Evolutionary conservation across 495 filamentous ascomycete species (phyloP).

Genomic region (Neurospora sp.): DNA sequence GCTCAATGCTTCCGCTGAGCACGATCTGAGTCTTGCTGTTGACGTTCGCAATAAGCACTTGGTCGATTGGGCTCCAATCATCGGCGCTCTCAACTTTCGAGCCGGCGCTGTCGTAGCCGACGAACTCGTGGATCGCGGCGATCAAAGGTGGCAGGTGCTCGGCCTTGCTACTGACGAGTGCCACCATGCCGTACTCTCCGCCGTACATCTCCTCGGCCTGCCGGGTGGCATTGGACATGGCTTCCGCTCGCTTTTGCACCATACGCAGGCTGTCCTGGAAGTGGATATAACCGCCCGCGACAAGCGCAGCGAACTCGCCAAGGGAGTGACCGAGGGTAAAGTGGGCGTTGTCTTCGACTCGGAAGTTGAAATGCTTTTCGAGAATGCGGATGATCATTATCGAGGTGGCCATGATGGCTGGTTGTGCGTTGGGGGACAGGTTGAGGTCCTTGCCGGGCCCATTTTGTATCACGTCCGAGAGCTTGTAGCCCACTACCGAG

Average conservation of each 20-base stretch:
- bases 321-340: slow-evolving; percentile 85
- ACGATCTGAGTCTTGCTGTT: slow-evolving; percentile 97
- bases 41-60: slow-evolving; percentile 88
- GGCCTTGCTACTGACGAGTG: slow-evolving; percentile 68
- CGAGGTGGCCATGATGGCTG: slow-evolving; percentile 90
- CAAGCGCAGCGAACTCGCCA: slow-evolving; percentile 90
- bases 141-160: slow-evolving; percentile 59
- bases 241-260: slow-evolving; percentile 69
- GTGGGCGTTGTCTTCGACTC: slow-evolving; percentile 56
- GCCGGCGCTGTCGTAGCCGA: slow-evolving; percentile 54
- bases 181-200: slow-evolving; percentile 88
- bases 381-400: slow-evolving; percentile 84
- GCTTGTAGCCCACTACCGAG: slow-evolving; percentile 51
- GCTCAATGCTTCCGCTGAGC: slow-evolving; percentile 74
- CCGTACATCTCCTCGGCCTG: slow-evolving; percentile 51
- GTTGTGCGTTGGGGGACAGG: slow-evolving; percentile 79
- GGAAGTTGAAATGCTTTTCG: slow-evolving; percentile 74
- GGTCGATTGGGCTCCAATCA: slow-evolving; percentile 62
- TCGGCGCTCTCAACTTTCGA: slow-evolving; percentile 55
- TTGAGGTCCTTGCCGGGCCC: slow-evolving; percentile 70
- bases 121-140: slow-evolving; percentile 66
- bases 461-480: slow-evolving; percentile 69
- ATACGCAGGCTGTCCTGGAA: slow-evolving; percentile 71
- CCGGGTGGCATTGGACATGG: slow-evolving; percentile 69
- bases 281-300: slow-evolving; percentile 65